Percentiles rank a stretch among this genome's conserved stretches.
Evolutionary conservation across 1,139 yeast genomes (phyloP).

Genomic region (Hansenula sp.): DNA sequence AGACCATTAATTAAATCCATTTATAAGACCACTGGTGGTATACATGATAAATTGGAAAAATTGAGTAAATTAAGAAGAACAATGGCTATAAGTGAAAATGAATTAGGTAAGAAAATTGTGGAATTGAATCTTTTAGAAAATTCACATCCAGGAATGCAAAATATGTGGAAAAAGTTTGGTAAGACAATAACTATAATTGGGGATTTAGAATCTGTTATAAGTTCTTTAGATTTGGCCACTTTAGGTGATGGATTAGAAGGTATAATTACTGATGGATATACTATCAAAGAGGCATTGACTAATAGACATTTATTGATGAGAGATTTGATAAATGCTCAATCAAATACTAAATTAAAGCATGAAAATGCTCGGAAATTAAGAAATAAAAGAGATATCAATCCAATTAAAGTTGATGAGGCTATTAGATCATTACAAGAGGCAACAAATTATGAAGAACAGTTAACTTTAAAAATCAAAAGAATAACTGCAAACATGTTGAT

Average conservation of each 20-base stretch:
- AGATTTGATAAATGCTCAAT: slow-evolving; percentile 78
- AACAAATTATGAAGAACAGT: slow-evolving; percentile 69
- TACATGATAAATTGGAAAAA: slow-evolving; percentile 52
- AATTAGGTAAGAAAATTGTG: slow-evolving; percentile 57
- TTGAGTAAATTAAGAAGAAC: slow-evolving; percentile 52
- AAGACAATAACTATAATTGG: slow-evolving; percentile 68
- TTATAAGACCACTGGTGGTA: slow-evolving; percentile 57
- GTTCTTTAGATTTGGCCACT: slow-evolving; percentile 70
- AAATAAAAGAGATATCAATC: slow-evolving; percentile 73
- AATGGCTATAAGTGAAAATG: slow-evolving; percentile 55
- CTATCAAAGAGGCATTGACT: slow-evolving; percentile 88
- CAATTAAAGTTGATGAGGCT: slow-evolving; percentile 89
- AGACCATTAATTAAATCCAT: slow-evolving; percentile 81
- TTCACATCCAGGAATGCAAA: slow-evolving; percentile 65
- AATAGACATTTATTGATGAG: slow-evolving; percentile 91
- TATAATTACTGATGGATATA: slow-evolving; percentile 72
- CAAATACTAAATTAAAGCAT: slow-evolving; percentile 66
- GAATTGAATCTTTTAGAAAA: slow-evolving; percentile 48
- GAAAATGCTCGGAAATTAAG: slow-evolving; percentile 72
- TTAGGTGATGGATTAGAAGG: slow-evolving; percentile 72
- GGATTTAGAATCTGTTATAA: slow-evolving; percentile 72
- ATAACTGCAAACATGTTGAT: slow-evolving; percentile 83
- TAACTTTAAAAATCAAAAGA: slow-evolving; percentile 71
- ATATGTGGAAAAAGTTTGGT: slow-evolving; percentile 77
- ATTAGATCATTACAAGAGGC: slow-evolving; percentile 76